Evolutionary conservation across 306 rosid genomes (phyloP), one percentile per base, ranked within the genome.

Genomic region (Citrullus colocynthis): DNA sequence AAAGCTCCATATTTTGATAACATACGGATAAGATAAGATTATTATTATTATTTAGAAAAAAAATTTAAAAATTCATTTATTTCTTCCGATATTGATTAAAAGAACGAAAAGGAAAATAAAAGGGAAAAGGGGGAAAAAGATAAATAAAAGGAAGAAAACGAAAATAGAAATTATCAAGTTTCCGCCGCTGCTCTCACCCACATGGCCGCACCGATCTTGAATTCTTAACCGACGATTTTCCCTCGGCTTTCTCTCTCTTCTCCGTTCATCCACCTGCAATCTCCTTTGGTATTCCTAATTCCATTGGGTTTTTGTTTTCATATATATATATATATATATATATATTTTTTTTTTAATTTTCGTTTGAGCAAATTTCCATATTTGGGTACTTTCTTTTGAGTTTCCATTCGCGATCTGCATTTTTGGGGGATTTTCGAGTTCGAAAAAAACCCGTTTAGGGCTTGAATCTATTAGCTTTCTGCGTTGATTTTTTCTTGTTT

Each of bases 151-250:
- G 15, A 34, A 65, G 15, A 60, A 24, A 61, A 65, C 0, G 61
- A 32, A 51, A 51, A 16, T 73, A 73, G 30, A 51, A 30, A 51
- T 45, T 51, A 73, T 51, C 44, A 49, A 72, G 42, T 72, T 72
- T 72, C 39, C 62, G 77, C 44, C 61, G 62, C 30, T 74, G 62
- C 77, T 51, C 57, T 44, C 37, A 65, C 72, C 72, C 72, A 65
- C 49, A 65, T 56, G 56, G 75, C 77, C 62, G 58, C 77, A 17
- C 77, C 62, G 77, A 70, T 70, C 75, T 48, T 12, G 14, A 60
- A 60, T 60, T 28, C 66, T 5, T 14, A 70, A 45, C 58, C 18
- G 16, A 70, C 57, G 75, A 74, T 49, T 52, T 36, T 9, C 45
- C 32, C 48, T 71, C 76, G 9, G 21, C 76, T 73, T 5, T 73